phyloP scores from a whole-genome alignment of 768 basidiomycete genomes.

The Suillus subluteus region DNA sequence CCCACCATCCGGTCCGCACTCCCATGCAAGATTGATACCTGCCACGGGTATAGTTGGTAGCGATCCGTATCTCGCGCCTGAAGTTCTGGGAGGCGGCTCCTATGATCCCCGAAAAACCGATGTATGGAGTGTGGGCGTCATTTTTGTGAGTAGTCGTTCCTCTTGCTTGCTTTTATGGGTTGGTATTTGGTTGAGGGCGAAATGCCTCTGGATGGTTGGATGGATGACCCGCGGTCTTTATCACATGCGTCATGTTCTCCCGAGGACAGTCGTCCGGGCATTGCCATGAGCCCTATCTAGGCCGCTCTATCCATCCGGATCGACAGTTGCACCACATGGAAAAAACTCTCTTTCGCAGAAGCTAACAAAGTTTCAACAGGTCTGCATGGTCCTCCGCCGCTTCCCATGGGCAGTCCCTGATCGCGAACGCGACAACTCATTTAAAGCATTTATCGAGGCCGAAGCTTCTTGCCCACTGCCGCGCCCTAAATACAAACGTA shows the following conservation, averaged over 20 bases:
- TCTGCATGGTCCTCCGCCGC: slow-evolving; percentile 93
- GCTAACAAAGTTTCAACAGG: slow-evolving; percentile 19
- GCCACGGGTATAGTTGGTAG: slow-evolving; percentile 95
- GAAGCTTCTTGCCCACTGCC: slow-evolving; percentile 78
- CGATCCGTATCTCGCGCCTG: slow-evolving; percentile 97
- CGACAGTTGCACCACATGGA: neutral
- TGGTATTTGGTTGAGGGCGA: neutral
- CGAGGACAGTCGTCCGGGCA: neutral
- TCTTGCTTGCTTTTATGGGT: neutral
- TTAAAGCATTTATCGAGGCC: slow-evolving; percentile 88
- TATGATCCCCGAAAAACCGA: slow-evolving; percentile 98
- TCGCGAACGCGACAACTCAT: slow-evolving; percentile 88
- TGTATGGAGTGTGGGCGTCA: slow-evolving; percentile 98
- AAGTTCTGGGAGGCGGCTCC: slow-evolving; percentile 76
- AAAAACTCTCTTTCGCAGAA: neutral
- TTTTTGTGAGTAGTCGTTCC: slow-evolving; percentile 66
- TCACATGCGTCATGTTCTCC: neutral
- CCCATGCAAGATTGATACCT: slow-evolving; percentile 45
- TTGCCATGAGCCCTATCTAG: neutral
- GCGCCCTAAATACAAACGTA: slow-evolving; percentile 19
- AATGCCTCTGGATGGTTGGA: neutral
- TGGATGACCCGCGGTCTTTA: neutral
- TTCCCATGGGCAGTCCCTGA: slow-evolving; percentile 99
- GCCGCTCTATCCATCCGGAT: slow-evolving; percentile 5
- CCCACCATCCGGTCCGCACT: slow-evolving; percentile 40